Percentiles rank a stretch among this genome's conserved stretches.
These are phyloP conservation scores for Cytospora paraplurivora DNA, from an alignment of 2,329 filamentous ascomycete genomes.

Conservation along the genomic window DNA sequence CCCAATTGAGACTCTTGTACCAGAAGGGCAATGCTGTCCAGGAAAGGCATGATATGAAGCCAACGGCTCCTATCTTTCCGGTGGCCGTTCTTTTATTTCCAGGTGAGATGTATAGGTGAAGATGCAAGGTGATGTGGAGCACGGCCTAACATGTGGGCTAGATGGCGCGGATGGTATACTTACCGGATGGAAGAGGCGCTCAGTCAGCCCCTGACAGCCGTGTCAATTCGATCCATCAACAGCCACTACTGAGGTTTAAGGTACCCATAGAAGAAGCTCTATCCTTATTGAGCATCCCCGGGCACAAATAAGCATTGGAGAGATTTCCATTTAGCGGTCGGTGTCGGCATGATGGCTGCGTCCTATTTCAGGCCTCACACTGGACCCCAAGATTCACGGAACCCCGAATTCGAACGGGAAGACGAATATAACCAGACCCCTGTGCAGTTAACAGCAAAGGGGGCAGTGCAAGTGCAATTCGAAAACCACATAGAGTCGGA, in stretches of 20 bases:
- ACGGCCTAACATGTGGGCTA: conserved; percentile 13
- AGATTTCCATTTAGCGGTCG: too few relatives aligned
- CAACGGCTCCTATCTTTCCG: conserved; percentile 14
- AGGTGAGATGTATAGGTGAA: background rate
- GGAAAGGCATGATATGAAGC: background rate
- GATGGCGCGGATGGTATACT: conserved; percentile 14
- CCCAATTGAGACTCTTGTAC: conserved; percentile 1
- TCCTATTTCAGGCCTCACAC: too few relatives aligned
- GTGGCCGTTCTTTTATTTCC: background rate
- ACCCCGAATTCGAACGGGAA: background rate
- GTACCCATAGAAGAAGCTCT: too few relatives aligned
- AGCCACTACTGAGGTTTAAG: too few relatives aligned
- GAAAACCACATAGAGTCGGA: background rate
- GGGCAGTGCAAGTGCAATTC: background rate
- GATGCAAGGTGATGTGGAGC: background rate
- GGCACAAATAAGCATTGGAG: too few relatives aligned
- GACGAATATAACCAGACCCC: background rate
- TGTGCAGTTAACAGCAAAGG: background rate
- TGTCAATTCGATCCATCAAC: background rate
- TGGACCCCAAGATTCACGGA: background rate
- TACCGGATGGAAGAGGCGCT: conserved; percentile 14
- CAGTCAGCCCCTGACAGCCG: conserved; percentile 6
- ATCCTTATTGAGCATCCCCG: too few relatives aligned
- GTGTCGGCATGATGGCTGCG: too few relatives aligned
- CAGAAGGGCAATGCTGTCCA: conserved; percentile 4